phyloP scores from a whole-genome alignment of 495 filamentous ascomycete genomes.

The Lasiosphaeris hirsuta region DNA sequence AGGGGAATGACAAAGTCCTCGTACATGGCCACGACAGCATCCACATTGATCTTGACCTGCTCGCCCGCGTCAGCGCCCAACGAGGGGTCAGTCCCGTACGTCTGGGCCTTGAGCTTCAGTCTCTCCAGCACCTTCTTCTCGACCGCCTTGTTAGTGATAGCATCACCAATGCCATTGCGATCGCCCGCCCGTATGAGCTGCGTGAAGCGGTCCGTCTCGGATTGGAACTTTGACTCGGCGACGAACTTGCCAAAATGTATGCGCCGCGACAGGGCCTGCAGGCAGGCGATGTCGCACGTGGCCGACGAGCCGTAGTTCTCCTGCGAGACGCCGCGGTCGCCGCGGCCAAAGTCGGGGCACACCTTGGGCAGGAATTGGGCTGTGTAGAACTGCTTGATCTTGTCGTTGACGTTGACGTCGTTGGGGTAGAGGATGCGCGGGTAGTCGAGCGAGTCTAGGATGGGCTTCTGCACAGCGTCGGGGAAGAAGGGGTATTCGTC shows the following conservation, averaged over 20 bases:
- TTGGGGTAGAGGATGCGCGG: constrained; percentile 90
- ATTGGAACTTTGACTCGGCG: constrained; percentile 93
- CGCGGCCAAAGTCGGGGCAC: constrained; percentile 65
- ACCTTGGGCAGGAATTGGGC: constrained; percentile 76
- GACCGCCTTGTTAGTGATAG: constrained; percentile 86
- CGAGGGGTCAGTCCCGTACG: constrained; percentile 86
- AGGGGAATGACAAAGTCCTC: constrained; percentile 92
- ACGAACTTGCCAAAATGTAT: constrained; percentile 99
- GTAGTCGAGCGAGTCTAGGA: constrained; percentile 85
- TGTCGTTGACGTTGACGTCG: constrained; percentile 83
- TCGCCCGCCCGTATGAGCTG: constrained; percentile 75
- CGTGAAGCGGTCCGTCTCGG: constrained; percentile 77
- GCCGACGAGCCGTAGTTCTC: constrained; percentile 96
- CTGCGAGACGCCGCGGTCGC: constrained; percentile 77
- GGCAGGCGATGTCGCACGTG: constrained; percentile 82
- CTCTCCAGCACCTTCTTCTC: constrained; percentile 91
- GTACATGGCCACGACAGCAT: constrained; percentile 93
- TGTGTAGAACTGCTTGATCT: constrained; percentile 83
- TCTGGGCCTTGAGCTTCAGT: constrained; percentile 84
- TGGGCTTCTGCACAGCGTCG: constrained; percentile 69
- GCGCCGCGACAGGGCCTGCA: constrained; percentile 87
- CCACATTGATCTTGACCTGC: constrained; percentile 76
- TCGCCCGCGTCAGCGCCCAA: constrained; percentile 24
- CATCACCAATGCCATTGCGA: constrained; percentile 73
- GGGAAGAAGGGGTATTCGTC: constrained; percentile 99